Base-by-base conservation (phyloP, 768 basidiomycete species). In the Boletus insuetus region DNA sequence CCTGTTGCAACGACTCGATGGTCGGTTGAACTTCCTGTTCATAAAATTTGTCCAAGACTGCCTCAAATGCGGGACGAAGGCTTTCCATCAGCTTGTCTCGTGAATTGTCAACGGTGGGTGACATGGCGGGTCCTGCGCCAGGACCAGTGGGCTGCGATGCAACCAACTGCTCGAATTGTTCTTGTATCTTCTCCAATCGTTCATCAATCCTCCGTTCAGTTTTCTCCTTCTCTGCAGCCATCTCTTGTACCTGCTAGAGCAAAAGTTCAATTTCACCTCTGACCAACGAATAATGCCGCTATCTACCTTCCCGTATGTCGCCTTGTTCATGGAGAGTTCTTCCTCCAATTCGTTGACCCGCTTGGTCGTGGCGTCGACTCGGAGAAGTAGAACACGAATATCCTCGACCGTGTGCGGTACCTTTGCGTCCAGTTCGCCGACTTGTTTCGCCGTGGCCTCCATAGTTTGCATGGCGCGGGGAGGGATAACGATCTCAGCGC, bases 331-430 rank as follows among this genome's bases (percentile, higher is more conserved):
- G 1, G 57, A 56, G 19, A 65, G 52, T 17, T 71, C 69, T 49
- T 61, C 42, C 48, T 69, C 65, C 9, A 69, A 52, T 19, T 59
- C 48, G 10, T 32, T 50, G 26, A 69, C 54, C 37, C 61, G 63
- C 47, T 54, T 58, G 29, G 55, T 58, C 26, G 63, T 57, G 7
- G 61, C 60, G 39, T 62, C 63, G 2, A 64, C 67, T 49, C 47
- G 61, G 38, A 61, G 46, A 43, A 73, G 65, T 49, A 71, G 52
- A 35, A 43, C 37, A 12, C 65, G 63, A n/a, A 71, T 59, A 16
- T 68, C 59, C 26, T 65, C 59, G 31, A 73, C 59, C 32, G 58
- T 51, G 14, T 35, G 58, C n/a, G 63, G 61, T 22, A 73, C 42
- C n/a, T 58, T 63, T 6, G 46, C 58, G 32, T 65, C 68, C 35